A percentile compares a stretch with the other conserved stretches of the same genome.
phyloP scores from a whole-genome alignment of 352 stramenopile genomes.

The Pythium pyrilobum region DNA sequence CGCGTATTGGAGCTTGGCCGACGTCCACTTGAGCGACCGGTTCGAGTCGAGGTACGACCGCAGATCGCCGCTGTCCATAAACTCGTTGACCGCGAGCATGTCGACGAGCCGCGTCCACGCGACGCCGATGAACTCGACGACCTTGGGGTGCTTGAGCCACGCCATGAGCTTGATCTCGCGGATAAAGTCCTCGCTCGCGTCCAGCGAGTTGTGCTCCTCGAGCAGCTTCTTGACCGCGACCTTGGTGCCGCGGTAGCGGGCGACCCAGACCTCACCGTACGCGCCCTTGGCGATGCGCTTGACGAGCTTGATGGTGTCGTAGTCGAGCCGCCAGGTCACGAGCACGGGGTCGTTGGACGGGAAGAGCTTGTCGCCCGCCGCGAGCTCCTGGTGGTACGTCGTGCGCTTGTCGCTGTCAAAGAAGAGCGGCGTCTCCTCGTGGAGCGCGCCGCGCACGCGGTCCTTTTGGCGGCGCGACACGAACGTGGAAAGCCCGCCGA shows the following conservation, averaged over 20 bases:
- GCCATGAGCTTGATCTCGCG: conserved; percentile 69
- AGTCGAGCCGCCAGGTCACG: conserved; percentile 66
- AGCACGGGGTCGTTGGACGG: conserved; percentile 66
- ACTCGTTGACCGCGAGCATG: conserved; percentile 65
- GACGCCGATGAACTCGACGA: conserved; percentile 67
- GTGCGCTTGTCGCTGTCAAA: conserved; percentile 59
- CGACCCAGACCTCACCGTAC: conserved; percentile 73
- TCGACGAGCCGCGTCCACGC: conserved; percentile 64
- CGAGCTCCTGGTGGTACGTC: conserved; percentile 54
- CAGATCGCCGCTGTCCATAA: conserved; percentile 63
- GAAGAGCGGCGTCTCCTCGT: conserved; percentile 67
- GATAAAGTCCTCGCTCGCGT: conserved; percentile 57
- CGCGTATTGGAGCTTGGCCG: conserved; percentile 47
- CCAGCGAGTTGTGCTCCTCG: conserved; percentile 32
- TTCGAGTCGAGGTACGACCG: conserved; percentile 40
- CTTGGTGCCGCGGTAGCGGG: conserved; percentile 45
- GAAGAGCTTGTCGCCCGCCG: conserved; percentile 54
- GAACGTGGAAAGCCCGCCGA: conserved; percentile 37
- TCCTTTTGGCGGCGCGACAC: conserved; percentile 29
- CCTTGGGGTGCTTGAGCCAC: conserved; percentile 61
- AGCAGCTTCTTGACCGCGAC: conserved; percentile 61
- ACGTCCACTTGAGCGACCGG: conserved; percentile 22
- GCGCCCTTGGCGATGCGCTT: conserved; percentile 63
- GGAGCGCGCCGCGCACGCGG: conserved; percentile 42
- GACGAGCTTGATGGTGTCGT: conserved; percentile 56